Evolutionary conservation across 2,329 filamentous ascomycete species (phyloP), one percentile per base, ranked within the genome.

Genomic region (Stachybotrys elegans): DNA sequence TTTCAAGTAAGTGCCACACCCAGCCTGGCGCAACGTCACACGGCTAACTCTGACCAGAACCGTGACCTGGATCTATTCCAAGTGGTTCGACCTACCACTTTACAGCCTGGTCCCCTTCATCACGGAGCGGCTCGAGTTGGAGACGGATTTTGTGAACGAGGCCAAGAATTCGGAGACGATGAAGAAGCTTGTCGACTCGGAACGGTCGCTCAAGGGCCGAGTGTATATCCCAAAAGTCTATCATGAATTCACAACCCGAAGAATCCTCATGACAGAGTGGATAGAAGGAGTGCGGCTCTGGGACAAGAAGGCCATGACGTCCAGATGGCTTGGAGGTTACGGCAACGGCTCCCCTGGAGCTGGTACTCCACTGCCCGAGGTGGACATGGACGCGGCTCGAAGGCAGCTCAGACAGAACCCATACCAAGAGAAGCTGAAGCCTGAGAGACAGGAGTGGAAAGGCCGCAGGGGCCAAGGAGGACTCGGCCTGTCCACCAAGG

Each of bases 201-300:
- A 97, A 62, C 82, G 86, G 19, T 75, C 85, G 21, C 72, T 98
- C 27, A 80, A 81, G 20, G 83, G 82, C 37, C 77, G 89, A 23
- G 91, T 97, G 3, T 96, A 97, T 61, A 84, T 98, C 7, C 93
- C 93, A 0, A 78, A 82, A 31, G 83, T 95, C 9, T 92, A 94
- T 62, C 74, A 83, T 4, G 89, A 95, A 48, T 76, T 96, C 22
- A 90, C 82, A 42, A 90, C 86, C 14, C 86, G 76, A 59, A 79
- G 93, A 29, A 83, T 98, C 40, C 84, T 98, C 72, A 94, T 91
- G 1, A 90, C 92, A 0, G 93, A 98, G 63, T 98, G 93, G 93
- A 94, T 98, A 47, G 93, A 98, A 66, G 93, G 93, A 6, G 82
- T 95, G 3, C 79, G 91, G 2, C 73, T 98, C 3, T 95, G 91